These are phyloP conservation scores for Penicillium odoratum DNA, from an alignment of 495 filamentous ascomycete species.

Conservation along the genomic window DNA sequence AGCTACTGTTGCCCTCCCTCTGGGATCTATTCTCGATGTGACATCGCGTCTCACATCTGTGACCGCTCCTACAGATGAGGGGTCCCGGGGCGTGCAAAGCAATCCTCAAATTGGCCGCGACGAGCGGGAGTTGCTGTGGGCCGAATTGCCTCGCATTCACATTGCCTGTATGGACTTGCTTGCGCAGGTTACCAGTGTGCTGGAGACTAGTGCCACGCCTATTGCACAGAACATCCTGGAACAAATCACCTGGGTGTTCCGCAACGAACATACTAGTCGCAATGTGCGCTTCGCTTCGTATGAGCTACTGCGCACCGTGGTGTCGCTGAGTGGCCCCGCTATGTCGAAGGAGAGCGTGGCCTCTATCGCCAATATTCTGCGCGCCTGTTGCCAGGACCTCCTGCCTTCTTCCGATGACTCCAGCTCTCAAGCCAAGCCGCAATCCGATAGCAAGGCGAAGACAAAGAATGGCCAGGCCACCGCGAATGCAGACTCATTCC, in stretches of 20 bases:
- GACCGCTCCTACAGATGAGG: conserved; percentile 51
- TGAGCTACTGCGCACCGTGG: conserved; percentile 51
- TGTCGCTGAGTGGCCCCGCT: conserved; percentile 61
- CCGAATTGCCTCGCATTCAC: conserved; percentile 71
- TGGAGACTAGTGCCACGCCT: conserved; percentile 53
- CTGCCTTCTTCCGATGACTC: conserved; percentile 46
- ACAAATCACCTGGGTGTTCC: conserved; percentile 67
- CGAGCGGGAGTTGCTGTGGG: conserved; percentile 74
- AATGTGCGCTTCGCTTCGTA: conserved; percentile 63
- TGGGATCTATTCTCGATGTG: conserved; percentile 65
- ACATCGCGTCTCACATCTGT: conserved; percentile 67
- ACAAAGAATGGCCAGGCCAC: conserved; percentile 36
- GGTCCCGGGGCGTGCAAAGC: conserved; percentile 41
- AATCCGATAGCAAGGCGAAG: conserved; percentile 35
- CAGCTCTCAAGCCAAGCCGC: conserved; percentile 21
- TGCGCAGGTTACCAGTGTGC: conserved; percentile 48
- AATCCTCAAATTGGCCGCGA: conserved; percentile 72
- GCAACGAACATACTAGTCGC: conserved; percentile 56
- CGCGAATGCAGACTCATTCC: conserved; percentile 57
- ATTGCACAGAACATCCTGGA: conserved; percentile 62
- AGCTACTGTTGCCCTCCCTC: conserved; percentile 57
- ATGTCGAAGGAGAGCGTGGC: conserved; percentile 61
- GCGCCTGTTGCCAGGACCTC: conserved; percentile 64
- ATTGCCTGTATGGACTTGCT: conserved; percentile 62
- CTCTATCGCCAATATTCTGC: conserved; percentile 57